Conservation (phyloP, 2,329 filamentous ascomycete genomes). For the Hypoxylon sp. region DNA sequence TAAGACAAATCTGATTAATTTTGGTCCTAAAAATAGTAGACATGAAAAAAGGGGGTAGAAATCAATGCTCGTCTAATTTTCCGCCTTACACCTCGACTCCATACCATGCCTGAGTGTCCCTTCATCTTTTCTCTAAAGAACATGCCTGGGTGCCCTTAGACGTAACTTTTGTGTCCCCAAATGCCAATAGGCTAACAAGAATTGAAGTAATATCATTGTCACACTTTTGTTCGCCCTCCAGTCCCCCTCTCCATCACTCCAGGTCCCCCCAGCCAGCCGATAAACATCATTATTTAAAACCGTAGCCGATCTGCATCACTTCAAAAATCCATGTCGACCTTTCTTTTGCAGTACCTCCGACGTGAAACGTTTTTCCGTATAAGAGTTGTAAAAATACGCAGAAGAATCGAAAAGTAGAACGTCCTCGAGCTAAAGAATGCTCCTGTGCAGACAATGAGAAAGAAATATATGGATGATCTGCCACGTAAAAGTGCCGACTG, state of each 20-base stretch:
- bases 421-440: slow-evolving; percentile 12
- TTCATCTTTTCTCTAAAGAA: slow-evolving; percentile 33
- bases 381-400: slow-evolving; percentile 26
- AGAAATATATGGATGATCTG: slow-evolving; percentile 12
- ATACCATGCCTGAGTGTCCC: slow-evolving; percentile 31
- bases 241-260: slow-evolving; percentile 4
- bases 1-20: slow-evolving; percentile 16
- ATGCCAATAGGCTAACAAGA: slow-evolving; percentile 24
- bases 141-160: slow-evolving; percentile 19
- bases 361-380: slow-evolving; percentile 15
- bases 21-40: not conserved
- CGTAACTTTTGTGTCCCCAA: slow-evolving; percentile 31
- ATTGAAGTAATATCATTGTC: slow-evolving; percentile 19
- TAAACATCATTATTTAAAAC: slow-evolving; percentile 27
- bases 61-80: slow-evolving; percentile 39
- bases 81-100: slow-evolving; percentile 38
- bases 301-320: slow-evolving; percentile 24
- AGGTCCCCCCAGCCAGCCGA: slow-evolving; percentile 13
- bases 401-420: slow-evolving; percentile 25
- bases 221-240: slow-evolving; percentile 17
- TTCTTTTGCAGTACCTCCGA: slow-evolving; percentile 22
- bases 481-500: not conserved
- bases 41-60: slow-evolving; percentile 11
- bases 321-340: slow-evolving; percentile 11
- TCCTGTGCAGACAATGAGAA: slow-evolving; percentile 11